These are phyloP conservation scores for Paraconiothyrium sp. DNA, from an alignment of 2,329 filamentous ascomycete genomes.

Conservation along the genomic window DNA sequence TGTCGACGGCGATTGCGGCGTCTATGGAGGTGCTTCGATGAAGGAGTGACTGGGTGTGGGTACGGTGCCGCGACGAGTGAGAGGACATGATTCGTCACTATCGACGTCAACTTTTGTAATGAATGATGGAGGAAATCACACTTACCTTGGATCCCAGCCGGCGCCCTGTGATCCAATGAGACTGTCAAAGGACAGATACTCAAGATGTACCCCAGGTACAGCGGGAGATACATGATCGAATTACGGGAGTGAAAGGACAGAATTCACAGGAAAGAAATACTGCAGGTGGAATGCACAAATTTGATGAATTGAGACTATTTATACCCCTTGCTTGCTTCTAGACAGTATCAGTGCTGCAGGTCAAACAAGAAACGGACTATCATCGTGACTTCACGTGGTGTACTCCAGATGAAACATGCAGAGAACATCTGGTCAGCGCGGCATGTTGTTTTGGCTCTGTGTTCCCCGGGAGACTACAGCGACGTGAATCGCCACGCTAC, in stretches of 20 bases:
- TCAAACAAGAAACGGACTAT: background rate
- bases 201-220: conserved; percentile 4
- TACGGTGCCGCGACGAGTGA: conserved; percentile 19
- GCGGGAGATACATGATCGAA: conserved; percentile 18
- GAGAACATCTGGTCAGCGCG: background rate
- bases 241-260: background rate
- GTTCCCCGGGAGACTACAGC: background rate
- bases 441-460: background rate
- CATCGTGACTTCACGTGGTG: background rate
- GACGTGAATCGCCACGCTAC: conserved; percentile 20
- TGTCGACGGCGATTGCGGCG: conserved; percentile 12
- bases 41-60: conserved; percentile 17
- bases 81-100: conserved; percentile 26
- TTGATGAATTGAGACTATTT: conserved; percentile 1
- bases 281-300: background rate
- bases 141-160: conserved; percentile 20
- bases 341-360: background rate
- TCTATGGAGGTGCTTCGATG: conserved; percentile 24
- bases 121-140: background rate
- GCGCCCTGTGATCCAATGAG: conserved; percentile 13
- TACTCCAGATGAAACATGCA: background rate
- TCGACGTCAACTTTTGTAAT: background rate
- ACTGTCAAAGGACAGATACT: background rate
- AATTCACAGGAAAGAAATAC: background rate
- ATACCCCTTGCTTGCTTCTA: conserved; percentile 13